Percentiles rank a stretch among this genome's conserved stretches.
Conservation (phyloP, 495 filamentous ascomycete genomes). For the Talaromyces proteolyticus region DNA sequence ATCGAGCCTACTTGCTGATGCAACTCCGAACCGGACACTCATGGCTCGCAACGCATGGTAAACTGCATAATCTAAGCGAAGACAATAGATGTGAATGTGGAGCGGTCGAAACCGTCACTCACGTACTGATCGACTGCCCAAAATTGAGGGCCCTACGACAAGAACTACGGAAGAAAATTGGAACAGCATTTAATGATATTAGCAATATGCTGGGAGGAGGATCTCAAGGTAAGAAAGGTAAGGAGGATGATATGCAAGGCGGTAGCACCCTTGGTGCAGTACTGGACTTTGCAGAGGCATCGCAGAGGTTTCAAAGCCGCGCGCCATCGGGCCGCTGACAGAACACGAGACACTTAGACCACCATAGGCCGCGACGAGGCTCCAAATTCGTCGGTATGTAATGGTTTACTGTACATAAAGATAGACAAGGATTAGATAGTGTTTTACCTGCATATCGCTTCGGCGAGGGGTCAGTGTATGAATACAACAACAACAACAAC, state of each 20-base stretch:
- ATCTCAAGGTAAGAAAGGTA: constrained; percentile 19
- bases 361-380: constrained; percentile 8
- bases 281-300: constrained; percentile 25
- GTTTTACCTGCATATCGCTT: constrained; percentile 12
- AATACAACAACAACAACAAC: not conserved
- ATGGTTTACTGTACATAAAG: constrained; percentile 9
- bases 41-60: constrained; percentile 9
- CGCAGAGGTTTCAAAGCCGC: constrained; percentile 21
- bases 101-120: constrained; percentile 4
- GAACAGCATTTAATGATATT: constrained; percentile 18
- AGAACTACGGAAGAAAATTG: constrained; percentile 12
- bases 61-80: constrained; percentile 7
- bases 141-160: constrained; percentile 1
- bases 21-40: constrained; percentile 12
- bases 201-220: constrained; percentile 20
- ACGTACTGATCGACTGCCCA: constrained; percentile 12
- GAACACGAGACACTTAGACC: constrained; percentile 3
- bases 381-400: constrained; percentile 13
- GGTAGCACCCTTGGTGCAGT: constrained; percentile 16
- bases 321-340: constrained; percentile 21
- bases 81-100: constrained; percentile 10
- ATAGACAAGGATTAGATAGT: constrained; percentile 11
- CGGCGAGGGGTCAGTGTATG: constrained; percentile 12
- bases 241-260: constrained; percentile 7
- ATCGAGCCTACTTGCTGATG: constrained; percentile 10